These are phyloP conservation scores for Wallacemonas sp. DNA, from an alignment of 208 protist species.

Conservation along the genomic window DNA sequence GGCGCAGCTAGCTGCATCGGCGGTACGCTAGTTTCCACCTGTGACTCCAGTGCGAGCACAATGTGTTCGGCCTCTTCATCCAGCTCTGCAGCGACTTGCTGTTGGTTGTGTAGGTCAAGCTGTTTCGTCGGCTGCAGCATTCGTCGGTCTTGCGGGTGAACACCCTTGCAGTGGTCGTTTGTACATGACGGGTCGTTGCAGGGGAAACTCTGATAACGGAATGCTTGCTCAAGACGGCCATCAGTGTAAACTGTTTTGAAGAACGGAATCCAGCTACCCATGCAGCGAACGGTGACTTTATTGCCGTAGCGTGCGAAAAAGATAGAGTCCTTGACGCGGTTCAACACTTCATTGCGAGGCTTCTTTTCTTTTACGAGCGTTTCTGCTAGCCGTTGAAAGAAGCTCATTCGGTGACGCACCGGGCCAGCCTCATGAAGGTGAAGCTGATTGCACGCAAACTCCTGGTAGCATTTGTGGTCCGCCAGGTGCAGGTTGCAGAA, in stretches of 20 bases:
- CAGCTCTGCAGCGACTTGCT: slow-evolving; percentile 46
- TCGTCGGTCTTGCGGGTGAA: slow-evolving; percentile 76
- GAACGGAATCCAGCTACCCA: slow-evolving; percentile 82
- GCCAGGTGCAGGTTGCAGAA: slow-evolving; percentile 89
- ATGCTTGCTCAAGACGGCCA: slow-evolving; percentile 77
- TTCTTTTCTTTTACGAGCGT: slow-evolving; percentile 66
- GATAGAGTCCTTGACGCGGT: slow-evolving; percentile 81
- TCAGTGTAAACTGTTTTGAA: slow-evolving; percentile 89
- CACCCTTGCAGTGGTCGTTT: slow-evolving; percentile 76
- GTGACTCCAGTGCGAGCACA: slow-evolving; percentile 31
- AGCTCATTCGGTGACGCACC: slow-evolving; percentile 74
- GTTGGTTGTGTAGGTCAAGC: slow-evolving; percentile 75
- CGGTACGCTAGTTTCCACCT: slow-evolving; percentile 12
- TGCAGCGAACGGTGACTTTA: slow-evolving; percentile 81
- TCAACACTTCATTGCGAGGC: slow-evolving; percentile 43
- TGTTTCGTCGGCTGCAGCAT: slow-evolving; percentile 48
- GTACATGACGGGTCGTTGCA: slow-evolving; percentile 58
- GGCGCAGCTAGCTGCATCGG: slow-evolving; percentile 34
- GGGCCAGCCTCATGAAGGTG: slow-evolving; percentile 80
- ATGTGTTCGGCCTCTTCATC: slow-evolving; percentile 70
- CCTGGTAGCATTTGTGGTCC: slow-evolving; percentile 87
- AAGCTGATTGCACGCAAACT: slow-evolving; percentile 87
- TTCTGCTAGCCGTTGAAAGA: slow-evolving; percentile 68
- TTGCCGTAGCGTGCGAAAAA: slow-evolving; percentile 89
- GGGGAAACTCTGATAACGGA: slow-evolving; percentile 55